A percentile compares a stretch with the other conserved stretches of the same genome.
Conservation (phyloP, 352 stramenopile species). For the Pythium vanterpoolii region DNA sequence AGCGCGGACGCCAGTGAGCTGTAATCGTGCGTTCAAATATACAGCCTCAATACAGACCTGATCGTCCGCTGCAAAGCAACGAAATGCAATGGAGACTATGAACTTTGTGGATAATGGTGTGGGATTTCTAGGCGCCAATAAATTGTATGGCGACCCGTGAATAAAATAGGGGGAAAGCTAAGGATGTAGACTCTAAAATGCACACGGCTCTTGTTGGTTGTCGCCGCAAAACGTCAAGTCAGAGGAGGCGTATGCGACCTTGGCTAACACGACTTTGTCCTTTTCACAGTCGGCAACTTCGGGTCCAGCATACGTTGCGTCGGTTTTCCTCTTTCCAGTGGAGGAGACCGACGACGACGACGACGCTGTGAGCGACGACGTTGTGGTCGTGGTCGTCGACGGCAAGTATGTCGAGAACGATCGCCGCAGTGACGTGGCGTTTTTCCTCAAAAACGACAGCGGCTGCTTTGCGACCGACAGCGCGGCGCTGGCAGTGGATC, state of each 20-base stretch:
- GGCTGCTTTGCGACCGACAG: slow-evolving; percentile 69
- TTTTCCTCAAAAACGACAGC: slow-evolving; percentile 64
- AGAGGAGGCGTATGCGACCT: slow-evolving; percentile 27
- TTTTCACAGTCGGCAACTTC: slow-evolving; percentile 52
- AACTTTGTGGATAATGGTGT: not conserved
- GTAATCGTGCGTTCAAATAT: slow-evolving; percentile 5
- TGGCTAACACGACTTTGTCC: slow-evolving; percentile 59
- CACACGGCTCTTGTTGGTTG: slow-evolving; percentile 24
- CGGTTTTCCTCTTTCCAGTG: slow-evolving; percentile 31
- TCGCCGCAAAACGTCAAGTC: slow-evolving; percentile 24
- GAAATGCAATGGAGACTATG: not conserved
- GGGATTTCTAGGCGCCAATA: not conserved
- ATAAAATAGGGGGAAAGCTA: slow-evolving; percentile 13
- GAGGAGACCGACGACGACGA: slow-evolving; percentile 28
- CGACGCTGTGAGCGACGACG: slow-evolving; percentile 32
- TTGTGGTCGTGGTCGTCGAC: slow-evolving; percentile 24
- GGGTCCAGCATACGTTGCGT: slow-evolving; percentile 24
- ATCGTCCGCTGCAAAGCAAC: not conserved
- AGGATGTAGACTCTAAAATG: slow-evolving; percentile 1
- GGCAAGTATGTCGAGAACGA: slow-evolving; percentile 62
- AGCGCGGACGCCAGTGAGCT: slow-evolving; percentile 4
- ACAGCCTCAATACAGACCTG: not conserved
- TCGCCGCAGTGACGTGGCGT: slow-evolving; percentile 58
- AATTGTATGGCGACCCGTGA: not conserved
- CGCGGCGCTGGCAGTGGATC: slow-evolving; percentile 24